Conservation (phyloP, 108 stramenopile genomes). For the Skeletonema tropicum region DNA sequence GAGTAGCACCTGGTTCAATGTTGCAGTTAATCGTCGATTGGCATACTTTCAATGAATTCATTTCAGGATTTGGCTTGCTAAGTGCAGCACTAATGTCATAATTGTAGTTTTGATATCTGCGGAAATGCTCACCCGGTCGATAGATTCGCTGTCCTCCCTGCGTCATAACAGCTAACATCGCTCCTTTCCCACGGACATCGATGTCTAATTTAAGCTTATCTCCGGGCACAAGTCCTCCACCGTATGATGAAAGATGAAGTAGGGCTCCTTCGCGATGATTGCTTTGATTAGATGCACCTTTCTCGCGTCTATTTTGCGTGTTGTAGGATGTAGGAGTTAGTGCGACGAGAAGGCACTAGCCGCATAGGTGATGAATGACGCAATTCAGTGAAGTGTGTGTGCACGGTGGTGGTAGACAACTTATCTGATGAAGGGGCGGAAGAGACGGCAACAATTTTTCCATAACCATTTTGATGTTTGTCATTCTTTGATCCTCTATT, state of each 20-base stretch:
- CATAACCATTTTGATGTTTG: slow-evolving; percentile 35
- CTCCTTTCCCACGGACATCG: slow-evolving; percentile 55
- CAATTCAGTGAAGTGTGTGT: slow-evolving; percentile 36
- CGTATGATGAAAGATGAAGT: slow-evolving; percentile 73
- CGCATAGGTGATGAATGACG: slow-evolving; percentile 48
- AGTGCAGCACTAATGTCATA: neutral
- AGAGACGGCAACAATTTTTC: slow-evolving; percentile 43
- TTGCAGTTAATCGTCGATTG: slow-evolving; percentile 33
- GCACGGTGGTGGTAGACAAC: neutral
- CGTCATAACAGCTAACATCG: slow-evolving; percentile 65
- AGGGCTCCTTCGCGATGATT: slow-evolving; percentile 55
- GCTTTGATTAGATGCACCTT: neutral
- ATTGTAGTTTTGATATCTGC: slow-evolving; percentile 19
- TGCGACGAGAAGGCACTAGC: slow-evolving; percentile 44
- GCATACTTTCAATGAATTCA: slow-evolving; percentile 16
- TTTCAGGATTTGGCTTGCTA: slow-evolving; percentile 1
- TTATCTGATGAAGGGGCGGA: neutral
- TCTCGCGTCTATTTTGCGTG: neutral
- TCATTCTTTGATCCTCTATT: neutral
- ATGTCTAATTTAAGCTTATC: slow-evolving; percentile 57
- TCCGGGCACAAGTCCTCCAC: slow-evolving; percentile 80
- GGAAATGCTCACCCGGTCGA: slow-evolving; percentile 38
- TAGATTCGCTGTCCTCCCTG: slow-evolving; percentile 79
- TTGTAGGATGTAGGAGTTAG: slow-evolving; percentile 16
- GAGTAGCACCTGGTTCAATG: slow-evolving; percentile 35